Base-by-base conservation (phyloP, 2,329 filamentous ascomycete species). In the Penicillium sp. region DNA sequence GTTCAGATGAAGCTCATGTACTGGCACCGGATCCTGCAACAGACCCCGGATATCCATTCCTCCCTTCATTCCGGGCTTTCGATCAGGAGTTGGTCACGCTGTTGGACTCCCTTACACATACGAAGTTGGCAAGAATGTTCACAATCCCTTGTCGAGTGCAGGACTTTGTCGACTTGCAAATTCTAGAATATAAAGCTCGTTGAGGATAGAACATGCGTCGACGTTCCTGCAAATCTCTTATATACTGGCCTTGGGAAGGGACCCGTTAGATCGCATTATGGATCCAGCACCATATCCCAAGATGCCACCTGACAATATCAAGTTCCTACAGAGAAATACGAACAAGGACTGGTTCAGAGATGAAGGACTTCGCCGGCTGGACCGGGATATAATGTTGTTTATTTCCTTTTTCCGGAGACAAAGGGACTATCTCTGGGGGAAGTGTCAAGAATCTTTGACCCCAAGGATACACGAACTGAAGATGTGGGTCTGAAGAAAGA, bases 321-420 rank as follows among this genome's bases (percentile, higher is more conserved):
- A 49, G 29, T 20, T 36, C 7, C 33, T 52, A 18, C 46, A 46
- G 7, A 55, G 50, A 30, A 52, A 51, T 20, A 47, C 44, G 5
- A 23, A 55, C 27, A 26, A 33, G 6, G 53, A 45, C 16, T 56
- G 53, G 53, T 19, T 56, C 11, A 53, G 43, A 19, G 53, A 56
- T 29, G 43, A 32, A n/a, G 53, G 51, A 2, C 29, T 56, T 54
- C 47, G 1, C 53, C 53, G 7, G 49, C 53, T 25, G 43, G 43
- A 10, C 47, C 48, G 11, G 53, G 53, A 8, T 56, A 54, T 39
- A 56, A 49, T 20, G 51, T 25, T 19, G 58, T 69, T 13, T 73
- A 63, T 47, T 65, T 71, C 44, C 58, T 70, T 15, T 68, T 65
- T 39, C 53, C 52, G 1, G 52, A 55, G 41, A 56, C 53, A 0